Evolutionary conservation across 2,329 filamentous ascomycete species (phyloP).

Genomic region (Fonsecaea nubica): DNA sequence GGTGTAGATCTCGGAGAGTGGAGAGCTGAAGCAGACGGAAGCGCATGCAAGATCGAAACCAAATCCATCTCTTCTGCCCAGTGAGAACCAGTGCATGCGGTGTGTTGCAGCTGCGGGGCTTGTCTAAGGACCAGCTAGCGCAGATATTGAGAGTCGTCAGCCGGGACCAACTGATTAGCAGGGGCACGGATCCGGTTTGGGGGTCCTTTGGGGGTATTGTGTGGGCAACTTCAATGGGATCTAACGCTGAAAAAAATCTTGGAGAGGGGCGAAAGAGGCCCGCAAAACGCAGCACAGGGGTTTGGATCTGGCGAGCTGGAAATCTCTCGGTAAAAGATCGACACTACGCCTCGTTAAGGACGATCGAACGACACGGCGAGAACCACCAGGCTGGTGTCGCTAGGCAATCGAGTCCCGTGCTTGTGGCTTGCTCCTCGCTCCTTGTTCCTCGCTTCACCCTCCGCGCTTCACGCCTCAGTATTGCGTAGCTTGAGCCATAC

Average conservation of each 20-base stretch:
- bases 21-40: not conserved
- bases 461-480: not conserved
- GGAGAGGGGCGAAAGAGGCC: not conserved
- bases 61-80: not conserved
- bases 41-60: not conserved
- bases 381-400: not conserved
- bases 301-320: constrained; percentile 7
- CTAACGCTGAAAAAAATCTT: not conserved
- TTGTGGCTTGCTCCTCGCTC: constrained; percentile 13
- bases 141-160: not conserved
- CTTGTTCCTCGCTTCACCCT: too few relatives aligned
- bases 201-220: not conserved
- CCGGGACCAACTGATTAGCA: not conserved
- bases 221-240: not conserved
- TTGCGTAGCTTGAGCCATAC: not conserved
- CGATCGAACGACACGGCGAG: constrained; percentile 3
- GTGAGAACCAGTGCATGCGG: not conserved
- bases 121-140: not conserved
- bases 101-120: not conserved
- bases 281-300: constrained; percentile 2
- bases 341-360: constrained; percentile 12
- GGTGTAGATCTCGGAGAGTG: not conserved
- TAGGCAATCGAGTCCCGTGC: not conserved
- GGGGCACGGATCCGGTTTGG: not conserved
- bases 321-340: constrained; percentile 24